Evolutionary conservation across 108 stramenopile genomes (phyloP).

Genomic region (Ochromonas danica): DNA sequence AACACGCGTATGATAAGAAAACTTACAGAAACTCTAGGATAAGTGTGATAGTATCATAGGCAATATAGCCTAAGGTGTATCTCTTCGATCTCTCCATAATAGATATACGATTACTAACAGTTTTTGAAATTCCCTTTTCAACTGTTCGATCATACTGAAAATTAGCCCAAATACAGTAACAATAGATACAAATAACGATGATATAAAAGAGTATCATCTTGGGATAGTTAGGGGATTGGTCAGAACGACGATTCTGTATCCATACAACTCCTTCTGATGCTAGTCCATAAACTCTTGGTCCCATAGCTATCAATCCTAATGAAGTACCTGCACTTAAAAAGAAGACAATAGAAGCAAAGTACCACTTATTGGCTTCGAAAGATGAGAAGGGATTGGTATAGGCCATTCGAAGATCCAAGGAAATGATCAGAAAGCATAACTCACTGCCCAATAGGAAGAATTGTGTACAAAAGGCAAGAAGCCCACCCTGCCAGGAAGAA

Average conservation of each 20-base stretch:
- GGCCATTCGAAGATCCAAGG: constrained; percentile 7
- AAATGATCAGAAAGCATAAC: constrained; percentile 10
- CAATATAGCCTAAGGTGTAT: not conserved
- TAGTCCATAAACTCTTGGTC: constrained; percentile 26
- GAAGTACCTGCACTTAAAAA: not conserved
- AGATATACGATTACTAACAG: not conserved
- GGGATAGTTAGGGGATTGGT: not conserved
- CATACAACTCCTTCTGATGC: not conserved
- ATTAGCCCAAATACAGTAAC: not conserved
- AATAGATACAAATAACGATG: not conserved
- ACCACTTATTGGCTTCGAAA: not conserved
- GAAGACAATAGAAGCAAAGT: not conserved
- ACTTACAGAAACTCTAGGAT: no score
- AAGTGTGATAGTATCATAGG: no score
- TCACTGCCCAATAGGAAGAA: constrained; percentile 4
- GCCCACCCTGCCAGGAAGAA: not conserved
- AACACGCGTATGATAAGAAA: no score
- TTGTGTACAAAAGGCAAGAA: constrained; percentile 8
- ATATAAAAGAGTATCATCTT: constrained; percentile 18
- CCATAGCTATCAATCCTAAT: not conserved
- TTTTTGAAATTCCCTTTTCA: not conserved
- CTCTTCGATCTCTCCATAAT: constrained; percentile 6
- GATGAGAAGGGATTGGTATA: constrained; percentile 32
- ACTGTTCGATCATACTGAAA: not conserved
- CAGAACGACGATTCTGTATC: not conserved